phyloP scores from a whole-genome alignment of 768 basidiomycete species.

The Suillus alpinus region DNA sequence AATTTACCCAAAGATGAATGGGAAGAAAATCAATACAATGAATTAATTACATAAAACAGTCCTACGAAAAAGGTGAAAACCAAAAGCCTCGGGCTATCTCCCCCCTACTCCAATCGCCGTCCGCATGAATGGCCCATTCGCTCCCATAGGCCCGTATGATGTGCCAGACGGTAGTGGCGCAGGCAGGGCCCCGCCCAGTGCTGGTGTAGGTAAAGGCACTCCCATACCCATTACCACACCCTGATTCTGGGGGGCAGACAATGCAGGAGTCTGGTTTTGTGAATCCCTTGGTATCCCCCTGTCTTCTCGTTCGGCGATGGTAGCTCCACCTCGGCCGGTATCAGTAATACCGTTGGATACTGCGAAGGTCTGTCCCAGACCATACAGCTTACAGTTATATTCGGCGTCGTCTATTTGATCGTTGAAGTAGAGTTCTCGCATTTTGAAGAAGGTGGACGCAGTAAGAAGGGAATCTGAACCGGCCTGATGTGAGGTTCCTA shows the following conservation, averaged over 20 bases:
- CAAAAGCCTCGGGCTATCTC: slow-evolving; percentile 35
- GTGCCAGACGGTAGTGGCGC: slow-evolving; percentile 44
- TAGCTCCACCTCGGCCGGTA: slow-evolving; percentile 65
- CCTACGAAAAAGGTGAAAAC: slow-evolving; percentile 22
- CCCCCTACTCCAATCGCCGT: slow-evolving; percentile 54
- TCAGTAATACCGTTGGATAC: slow-evolving; percentile 65
- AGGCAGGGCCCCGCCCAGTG: slow-evolving; percentile 39
- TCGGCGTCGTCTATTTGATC: slow-evolving; percentile 82
- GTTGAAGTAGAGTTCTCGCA: slow-evolving; percentile 89
- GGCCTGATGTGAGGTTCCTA: slow-evolving; percentile 91
- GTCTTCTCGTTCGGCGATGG: slow-evolving; percentile 81
- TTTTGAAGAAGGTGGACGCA: slow-evolving; percentile 93
- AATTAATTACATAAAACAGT: slow-evolving; percentile 32
- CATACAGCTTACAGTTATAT: slow-evolving; percentile 81
- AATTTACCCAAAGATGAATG: background rate
- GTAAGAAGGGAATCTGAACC: slow-evolving; percentile 97
- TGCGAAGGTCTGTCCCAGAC: slow-evolving; percentile 77
- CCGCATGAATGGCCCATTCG: slow-evolving; percentile 64
- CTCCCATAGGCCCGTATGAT: slow-evolving; percentile 57
- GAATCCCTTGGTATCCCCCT: slow-evolving; percentile 45
- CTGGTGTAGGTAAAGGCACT: slow-evolving; percentile 37
- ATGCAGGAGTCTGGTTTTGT: slow-evolving; percentile 56
- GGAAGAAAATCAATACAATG: slow-evolving; percentile 22
- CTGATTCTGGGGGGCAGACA: slow-evolving; percentile 36
- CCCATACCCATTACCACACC: slow-evolving; percentile 48